phyloP scores from a whole-genome alignment of 352 stramenopile genomes.

The Aphanomyces euteiches region DNA sequence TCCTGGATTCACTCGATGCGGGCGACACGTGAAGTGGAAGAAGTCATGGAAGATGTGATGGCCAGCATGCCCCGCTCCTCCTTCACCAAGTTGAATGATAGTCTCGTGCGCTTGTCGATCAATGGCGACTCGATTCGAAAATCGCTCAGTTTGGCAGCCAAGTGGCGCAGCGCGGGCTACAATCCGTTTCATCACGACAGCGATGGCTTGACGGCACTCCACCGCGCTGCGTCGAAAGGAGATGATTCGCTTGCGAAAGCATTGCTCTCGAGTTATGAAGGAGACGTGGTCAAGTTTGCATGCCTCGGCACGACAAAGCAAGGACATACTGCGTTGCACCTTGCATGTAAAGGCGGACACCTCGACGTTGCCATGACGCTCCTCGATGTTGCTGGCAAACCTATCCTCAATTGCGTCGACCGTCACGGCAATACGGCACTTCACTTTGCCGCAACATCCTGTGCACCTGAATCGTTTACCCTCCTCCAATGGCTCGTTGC shows the following conservation, averaged over 20 bases:
- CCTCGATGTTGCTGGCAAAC: slow-evolving; percentile 54
- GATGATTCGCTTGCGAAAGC: slow-evolving; percentile 62
- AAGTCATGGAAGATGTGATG: no score
- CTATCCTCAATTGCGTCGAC: slow-evolving; percentile 51
- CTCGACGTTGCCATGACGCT: slow-evolving; percentile 47
- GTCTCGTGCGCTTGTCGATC: slow-evolving; percentile 8
- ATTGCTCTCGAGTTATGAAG: slow-evolving; percentile 78
- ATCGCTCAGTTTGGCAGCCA: slow-evolving; percentile 69
- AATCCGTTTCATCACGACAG: slow-evolving; percentile 77
- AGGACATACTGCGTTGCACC: slow-evolving; percentile 73
- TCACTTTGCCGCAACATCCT: slow-evolving; percentile 71
- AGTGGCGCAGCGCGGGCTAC: slow-evolving; percentile 83
- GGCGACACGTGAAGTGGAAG: no score
- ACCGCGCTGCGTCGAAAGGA: slow-evolving; percentile 67
- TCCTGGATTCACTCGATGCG: no score
- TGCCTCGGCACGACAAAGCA: slow-evolving; percentile 65
- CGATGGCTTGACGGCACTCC: slow-evolving; percentile 74
- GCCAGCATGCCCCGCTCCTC: not conserved
- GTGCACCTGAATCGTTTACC: slow-evolving; percentile 33
- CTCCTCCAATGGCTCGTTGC: slow-evolving; percentile 62
- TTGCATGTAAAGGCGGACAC: slow-evolving; percentile 77
- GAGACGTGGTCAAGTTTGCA: slow-evolving; percentile 58
- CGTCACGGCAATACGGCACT: slow-evolving; percentile 78
- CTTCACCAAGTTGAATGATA: slow-evolving; percentile 3
- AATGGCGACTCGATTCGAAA: slow-evolving; percentile 61